phyloP scores from a whole-genome alignment of 345 rosid species.

The Brassica nigra region DNA sequence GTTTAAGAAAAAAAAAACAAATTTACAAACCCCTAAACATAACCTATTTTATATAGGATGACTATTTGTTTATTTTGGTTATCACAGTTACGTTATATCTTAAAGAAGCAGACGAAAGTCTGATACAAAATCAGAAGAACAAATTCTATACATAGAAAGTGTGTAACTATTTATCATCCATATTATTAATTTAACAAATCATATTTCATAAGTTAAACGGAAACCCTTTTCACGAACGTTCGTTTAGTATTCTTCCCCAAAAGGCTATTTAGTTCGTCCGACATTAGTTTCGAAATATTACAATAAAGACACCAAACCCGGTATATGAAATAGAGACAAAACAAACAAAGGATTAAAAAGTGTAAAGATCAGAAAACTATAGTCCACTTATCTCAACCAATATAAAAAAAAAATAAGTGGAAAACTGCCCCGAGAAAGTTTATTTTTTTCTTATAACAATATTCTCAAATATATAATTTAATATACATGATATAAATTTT shows the following conservation, averaged over 20 bases:
- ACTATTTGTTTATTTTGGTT: not conserved
- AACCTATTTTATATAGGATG: not conserved
- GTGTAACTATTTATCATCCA: not conserved
- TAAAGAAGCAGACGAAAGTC: not conserved
- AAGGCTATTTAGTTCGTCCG: constrained; percentile 15
- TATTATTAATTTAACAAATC: not conserved
- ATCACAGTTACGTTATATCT: not conserved
- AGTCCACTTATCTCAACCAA: constrained; percentile 28
- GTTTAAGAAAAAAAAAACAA: not conserved
- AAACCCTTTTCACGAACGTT: not conserved
- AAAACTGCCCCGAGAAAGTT: not conserved
- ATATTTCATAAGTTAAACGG: not conserved
- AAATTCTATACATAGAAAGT: not conserved
- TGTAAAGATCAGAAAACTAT: constrained; percentile 19
- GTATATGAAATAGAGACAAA: constrained; percentile 18
- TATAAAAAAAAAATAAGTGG: not conserved
- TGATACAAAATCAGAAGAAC: constrained; percentile 3
- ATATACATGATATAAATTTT: constrained; percentile 30
- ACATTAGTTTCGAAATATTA: constrained; percentile 8
- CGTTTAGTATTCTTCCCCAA: constrained; percentile 20
- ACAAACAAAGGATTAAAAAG: constrained; percentile 23
- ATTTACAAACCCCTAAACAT: not conserved
- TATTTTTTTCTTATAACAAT: constrained; percentile 5
- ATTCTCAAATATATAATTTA: not conserved
- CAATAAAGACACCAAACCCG: constrained; percentile 25